Conservation (phyloP, 192 early-diverging fungal genomes). For the Lobulomyces angularis region DNA sequence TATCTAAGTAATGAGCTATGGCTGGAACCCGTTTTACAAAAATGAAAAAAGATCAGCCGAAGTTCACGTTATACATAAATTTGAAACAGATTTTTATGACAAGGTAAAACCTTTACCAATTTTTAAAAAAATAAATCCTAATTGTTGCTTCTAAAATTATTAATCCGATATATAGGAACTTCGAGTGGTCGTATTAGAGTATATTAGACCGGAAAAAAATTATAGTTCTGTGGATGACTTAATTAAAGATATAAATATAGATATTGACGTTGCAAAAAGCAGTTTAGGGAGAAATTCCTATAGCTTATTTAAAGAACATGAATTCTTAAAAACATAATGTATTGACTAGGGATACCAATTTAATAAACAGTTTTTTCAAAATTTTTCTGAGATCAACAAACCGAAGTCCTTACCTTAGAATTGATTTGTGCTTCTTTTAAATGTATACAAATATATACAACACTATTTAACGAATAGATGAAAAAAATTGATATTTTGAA, state of each 20-base stretch:
- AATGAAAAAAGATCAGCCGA: conserved; percentile 95
- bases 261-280: conserved; percentile 66
- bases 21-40: conserved; percentile 98
- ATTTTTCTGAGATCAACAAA: no score
- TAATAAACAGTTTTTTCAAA: no score
- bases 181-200: conserved; percentile 71
- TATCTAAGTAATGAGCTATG: conserved; percentile 63
- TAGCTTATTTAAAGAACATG: conserved; percentile 18
- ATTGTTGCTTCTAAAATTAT: no score
- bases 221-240: conserved; percentile 79
- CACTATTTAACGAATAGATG: no score
- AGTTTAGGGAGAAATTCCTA: conserved; percentile 52
- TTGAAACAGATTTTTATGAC: conserved; percentile 83
- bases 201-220: conserved; percentile 80
- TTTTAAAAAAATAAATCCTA: no score
- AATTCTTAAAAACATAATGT: conserved; percentile 5
- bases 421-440: no score
- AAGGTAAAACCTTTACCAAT: no score
- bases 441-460: no score
- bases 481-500: no score
- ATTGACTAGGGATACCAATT: not conserved
- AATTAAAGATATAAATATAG: conserved; percentile 83
- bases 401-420: no score
- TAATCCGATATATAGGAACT: no score
- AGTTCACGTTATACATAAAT: conserved; percentile 89